Base-by-base conservation (phyloP, 345 rosid genomes). In the Eucalyptus brandiana region DNA sequence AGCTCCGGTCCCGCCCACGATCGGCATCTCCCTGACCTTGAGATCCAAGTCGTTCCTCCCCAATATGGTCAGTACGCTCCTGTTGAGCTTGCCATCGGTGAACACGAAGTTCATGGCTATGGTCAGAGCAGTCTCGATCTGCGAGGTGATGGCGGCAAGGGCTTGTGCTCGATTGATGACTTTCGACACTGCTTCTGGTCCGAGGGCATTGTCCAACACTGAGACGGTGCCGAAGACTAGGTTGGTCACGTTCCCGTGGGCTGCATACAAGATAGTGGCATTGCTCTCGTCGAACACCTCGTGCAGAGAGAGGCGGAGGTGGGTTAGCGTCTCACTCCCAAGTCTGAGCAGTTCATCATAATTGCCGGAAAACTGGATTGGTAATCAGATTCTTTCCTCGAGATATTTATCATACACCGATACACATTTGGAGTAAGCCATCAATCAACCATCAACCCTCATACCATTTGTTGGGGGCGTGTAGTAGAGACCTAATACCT, bases 161-260 rank as follows among this genome's bases (percentile, higher is more conserved):
- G 93, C 93, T 21, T 91, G 93, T 1, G 93, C 93, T 72, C 88
- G 32, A 8, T 93, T 93, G 17, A 92, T 89, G 2, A 49, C 50
- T 45, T 88, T 87, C 3, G 92, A 93, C 80, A 50, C 60, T 4
- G 28, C 45, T 18, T 90, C 90, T 2, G 92, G 92, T 37, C 51
- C 10, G 6, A 26, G 47, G 34, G 88, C 87, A 47, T 93, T 4
- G 72, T 62, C 32, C 9, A 30, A 30, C 34, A 15, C 19, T 16
- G 17, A 30, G 18, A 62, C 72, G 34, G 37, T 62, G 72, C 34
- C 72, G 34, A 62, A 62, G 34, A 65, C 72, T 32, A 65, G 72
- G 72, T 65, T 65, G 72, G 37, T n/a, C 19, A 19, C 10, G 10
- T n/a, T 65, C 72, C 37, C 19, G 19, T 58, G 67, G 67, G 67